phyloP scores from a whole-genome alignment of 2,329 filamentous ascomycete genomes.

The Bipolaris zeicola region DNA sequence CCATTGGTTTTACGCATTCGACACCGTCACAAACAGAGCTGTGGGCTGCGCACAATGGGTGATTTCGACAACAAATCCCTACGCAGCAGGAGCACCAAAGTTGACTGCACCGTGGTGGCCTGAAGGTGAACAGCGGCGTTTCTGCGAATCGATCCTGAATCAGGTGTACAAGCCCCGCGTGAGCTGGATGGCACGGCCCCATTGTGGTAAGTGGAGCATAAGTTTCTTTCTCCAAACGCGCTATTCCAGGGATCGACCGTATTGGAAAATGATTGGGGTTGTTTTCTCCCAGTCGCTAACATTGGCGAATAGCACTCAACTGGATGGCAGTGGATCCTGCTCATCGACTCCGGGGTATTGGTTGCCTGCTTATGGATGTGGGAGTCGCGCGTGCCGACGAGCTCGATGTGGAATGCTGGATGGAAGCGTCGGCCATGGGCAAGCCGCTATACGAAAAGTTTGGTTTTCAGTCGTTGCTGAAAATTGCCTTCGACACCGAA shows the following conservation, averaged over 20 bases:
- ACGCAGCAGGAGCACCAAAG: constrained; percentile 32
- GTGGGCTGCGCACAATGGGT: constrained; percentile 45
- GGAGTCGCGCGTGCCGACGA: constrained; percentile 43
- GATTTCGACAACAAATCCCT: constrained; percentile 35
- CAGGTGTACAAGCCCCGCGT: constrained; percentile 40
- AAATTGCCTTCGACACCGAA: constrained; percentile 40
- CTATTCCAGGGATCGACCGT: not conserved
- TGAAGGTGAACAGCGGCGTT: constrained; percentile 39
- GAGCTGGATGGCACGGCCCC: constrained; percentile 42
- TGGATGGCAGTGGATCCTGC: constrained; percentile 46
- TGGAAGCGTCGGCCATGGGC: constrained; percentile 47
- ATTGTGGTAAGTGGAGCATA: constrained; percentile 39
- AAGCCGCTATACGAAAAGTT: constrained; percentile 46
- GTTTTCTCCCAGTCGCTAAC: constrained; percentile 14
- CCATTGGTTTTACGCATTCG: constrained; percentile 43
- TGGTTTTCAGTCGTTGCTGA: constrained; percentile 35
- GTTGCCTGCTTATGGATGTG: constrained; percentile 43
- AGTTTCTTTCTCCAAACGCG: constrained; percentile 2
- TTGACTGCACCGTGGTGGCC: constrained; percentile 45
- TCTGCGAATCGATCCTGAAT: constrained; percentile 42
- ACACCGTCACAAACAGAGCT: constrained; percentile 24
- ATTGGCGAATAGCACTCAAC: constrained; percentile 34
- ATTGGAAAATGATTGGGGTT: not conserved
- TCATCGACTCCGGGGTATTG: constrained; percentile 46
- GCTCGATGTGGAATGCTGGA: constrained; percentile 45